These are phyloP conservation scores for Bifiguratus adelaidae DNA, from an alignment of 192 early-diverging fungal genomes.

Conservation along the genomic window DNA sequence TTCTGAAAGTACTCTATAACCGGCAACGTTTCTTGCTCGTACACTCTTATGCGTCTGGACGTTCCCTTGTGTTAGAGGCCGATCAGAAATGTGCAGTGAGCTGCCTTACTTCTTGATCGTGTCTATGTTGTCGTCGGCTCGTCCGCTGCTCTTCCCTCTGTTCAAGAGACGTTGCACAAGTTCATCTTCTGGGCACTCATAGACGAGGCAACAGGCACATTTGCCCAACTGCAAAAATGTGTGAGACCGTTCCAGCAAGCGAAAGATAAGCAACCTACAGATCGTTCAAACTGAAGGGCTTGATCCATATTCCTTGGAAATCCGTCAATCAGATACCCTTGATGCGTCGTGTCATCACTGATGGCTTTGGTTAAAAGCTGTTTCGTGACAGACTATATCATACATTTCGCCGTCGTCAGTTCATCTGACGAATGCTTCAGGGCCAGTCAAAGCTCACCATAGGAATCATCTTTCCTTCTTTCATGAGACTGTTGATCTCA, in stretches of 20 bases:
- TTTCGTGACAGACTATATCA: conserved; percentile 5
- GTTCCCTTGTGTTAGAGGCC: not conserved
- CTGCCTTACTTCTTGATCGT: conserved; percentile 36
- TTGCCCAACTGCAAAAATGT: conserved; percentile 15
- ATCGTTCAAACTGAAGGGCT: conserved; percentile 22
- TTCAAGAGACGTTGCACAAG: conserved; percentile 42
- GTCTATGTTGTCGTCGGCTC: conserved; percentile 47
- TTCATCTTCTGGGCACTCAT: conserved; percentile 34
- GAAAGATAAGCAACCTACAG: not conserved
- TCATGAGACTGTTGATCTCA: conserved; percentile 31
- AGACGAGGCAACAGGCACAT: conserved; percentile 35
- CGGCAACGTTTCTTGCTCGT: not conserved
- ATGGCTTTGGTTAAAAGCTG: not conserved
- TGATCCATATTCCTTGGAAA: conserved; percentile 55
- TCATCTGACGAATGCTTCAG: not conserved
- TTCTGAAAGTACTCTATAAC: not conserved
- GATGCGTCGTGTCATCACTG: not conserved
- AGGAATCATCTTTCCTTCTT: conserved; percentile 52
- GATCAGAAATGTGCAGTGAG: conserved; percentile 9
- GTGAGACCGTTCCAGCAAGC: not conserved
- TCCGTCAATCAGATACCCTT: conserved; percentile 50
- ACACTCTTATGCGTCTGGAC: conserved; percentile 1
- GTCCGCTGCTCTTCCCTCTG: conserved; percentile 45
- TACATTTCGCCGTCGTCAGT: not conserved
- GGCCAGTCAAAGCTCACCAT: not conserved